These are phyloP conservation scores for Chenopodium formosanum DNA, from an alignment of 148 eudicot genomes.

Conservation along the genomic window DNA sequence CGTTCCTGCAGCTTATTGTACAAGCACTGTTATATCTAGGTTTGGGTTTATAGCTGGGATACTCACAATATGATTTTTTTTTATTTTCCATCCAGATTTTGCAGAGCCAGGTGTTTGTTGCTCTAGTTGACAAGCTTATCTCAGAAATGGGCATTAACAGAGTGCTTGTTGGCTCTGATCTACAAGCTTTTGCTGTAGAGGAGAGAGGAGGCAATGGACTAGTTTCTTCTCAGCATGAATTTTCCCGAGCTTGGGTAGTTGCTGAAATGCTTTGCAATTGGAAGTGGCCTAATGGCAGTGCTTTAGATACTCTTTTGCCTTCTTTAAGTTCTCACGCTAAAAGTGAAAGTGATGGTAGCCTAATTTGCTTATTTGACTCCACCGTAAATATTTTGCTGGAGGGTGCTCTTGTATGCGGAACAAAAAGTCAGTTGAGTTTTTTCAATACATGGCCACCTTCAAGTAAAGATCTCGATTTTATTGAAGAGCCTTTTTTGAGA, in stretches of 20 bases:
- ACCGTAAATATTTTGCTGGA: conserved; percentile 60
- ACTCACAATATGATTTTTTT: background rate
- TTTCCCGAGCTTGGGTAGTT: conserved; percentile 83
- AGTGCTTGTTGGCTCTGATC: conserved; percentile 47
- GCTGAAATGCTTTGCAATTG: conserved; percentile 90
- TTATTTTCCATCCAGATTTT: conserved; percentile 44
- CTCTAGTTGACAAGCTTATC: conserved; percentile 70
- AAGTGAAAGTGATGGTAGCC: conserved; percentile 25
- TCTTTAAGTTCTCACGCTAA: conserved; percentile 42
- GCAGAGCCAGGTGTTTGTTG: conserved; percentile 44
- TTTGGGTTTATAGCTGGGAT: background rate
- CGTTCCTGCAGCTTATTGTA: background rate
- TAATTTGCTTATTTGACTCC: conserved; percentile 43
- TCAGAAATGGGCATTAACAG: conserved; percentile 54
- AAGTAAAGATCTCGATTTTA: conserved; percentile 51
- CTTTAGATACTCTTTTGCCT: conserved; percentile 67
- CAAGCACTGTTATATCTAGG: background rate
- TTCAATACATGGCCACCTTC: conserved; percentile 55
- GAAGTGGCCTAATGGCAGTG: conserved; percentile 88
- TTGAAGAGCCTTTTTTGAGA: conserved; percentile 72
- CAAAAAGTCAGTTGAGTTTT: conserved; percentile 40
- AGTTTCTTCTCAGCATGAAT: conserved; percentile 30
- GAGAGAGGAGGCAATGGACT: conserved; percentile 31
- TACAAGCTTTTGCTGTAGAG: conserved; percentile 25
- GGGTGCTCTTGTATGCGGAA: conserved; percentile 77